Percentiles rank a stretch among this genome's conserved stretches.
Evolutionary conservation across 441 rosid genomes (phyloP).

Genomic region (Erodium chrysanthum): DNA sequence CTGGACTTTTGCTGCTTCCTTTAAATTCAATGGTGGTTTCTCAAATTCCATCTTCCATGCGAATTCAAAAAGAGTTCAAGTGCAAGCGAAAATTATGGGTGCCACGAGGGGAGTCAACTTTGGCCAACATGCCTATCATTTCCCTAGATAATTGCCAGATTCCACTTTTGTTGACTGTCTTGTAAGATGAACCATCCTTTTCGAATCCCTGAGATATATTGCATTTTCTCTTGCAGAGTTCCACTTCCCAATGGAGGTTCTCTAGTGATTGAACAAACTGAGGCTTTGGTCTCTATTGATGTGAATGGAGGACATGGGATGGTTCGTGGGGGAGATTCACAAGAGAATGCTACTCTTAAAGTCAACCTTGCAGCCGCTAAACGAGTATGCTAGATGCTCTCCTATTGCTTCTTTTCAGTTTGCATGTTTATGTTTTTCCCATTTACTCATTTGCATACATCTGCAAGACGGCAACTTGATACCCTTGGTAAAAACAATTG

Average conservation of each 20-base stretch:
- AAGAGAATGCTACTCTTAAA: conserved; percentile 79
- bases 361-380: conserved; percentile 91
- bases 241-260: conserved; percentile 84
- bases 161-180: not conserved
- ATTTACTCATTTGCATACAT: too few species aligned
- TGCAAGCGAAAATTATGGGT: not conserved
- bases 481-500: too few species aligned
- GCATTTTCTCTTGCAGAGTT: conserved; percentile 40
- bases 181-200: not conserved
- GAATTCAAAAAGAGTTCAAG: not conserved
- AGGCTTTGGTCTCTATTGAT: conserved; percentile 94
- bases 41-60: not conserved
- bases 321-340: conserved; percentile 81
- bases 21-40: not conserved
- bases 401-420: too few species aligned
- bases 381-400: conserved; percentile 40
- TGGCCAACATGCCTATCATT: not conserved
- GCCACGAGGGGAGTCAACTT: not conserved
- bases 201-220: conserved; percentile 13
- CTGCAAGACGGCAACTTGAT: too few species aligned
- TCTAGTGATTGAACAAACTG: conserved; percentile 92
- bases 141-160: not conserved
- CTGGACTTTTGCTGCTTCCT: not conserved
- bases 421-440: too few species aligned
- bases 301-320: conserved; percentile 97